Evolutionary conservation across 805 yeast genomes (phyloP).

Genomic region (Candida ponderosae): DNA sequence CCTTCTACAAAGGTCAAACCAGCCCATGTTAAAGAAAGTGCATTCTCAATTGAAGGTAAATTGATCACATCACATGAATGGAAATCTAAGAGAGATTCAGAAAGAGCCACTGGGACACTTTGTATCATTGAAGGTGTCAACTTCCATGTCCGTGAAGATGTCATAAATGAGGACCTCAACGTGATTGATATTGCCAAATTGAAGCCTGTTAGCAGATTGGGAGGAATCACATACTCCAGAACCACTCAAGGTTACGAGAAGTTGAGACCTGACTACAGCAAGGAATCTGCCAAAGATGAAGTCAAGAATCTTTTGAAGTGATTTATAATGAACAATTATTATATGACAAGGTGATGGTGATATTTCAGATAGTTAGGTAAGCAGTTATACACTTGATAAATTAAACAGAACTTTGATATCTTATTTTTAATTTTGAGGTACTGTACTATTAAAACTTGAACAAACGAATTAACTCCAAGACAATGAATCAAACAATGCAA

Average conservation of each 20-base stretch:
- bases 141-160: constrained; percentile 49
- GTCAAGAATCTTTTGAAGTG: too few relatives aligned
- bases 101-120: constrained; percentile 26
- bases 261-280: too few relatives aligned
- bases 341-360: too few relatives aligned
- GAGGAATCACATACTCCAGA: constrained; percentile 39
- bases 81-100: constrained; percentile 31
- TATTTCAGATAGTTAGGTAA: too few relatives aligned
- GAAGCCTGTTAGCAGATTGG: constrained; percentile 45
- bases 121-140: constrained; percentile 44
- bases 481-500: too few relatives aligned
- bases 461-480: too few relatives aligned
- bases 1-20: constrained; percentile 38
- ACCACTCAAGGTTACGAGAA: constrained; percentile 27
- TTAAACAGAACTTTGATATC: too few relatives aligned
- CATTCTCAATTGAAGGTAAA: constrained; percentile 48
- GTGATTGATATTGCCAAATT: constrained; percentile 36
- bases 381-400: too few relatives aligned
- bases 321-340: too few relatives aligned
- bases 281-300: too few relatives aligned
- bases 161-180: constrained; percentile 30
- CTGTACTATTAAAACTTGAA: too few relatives aligned
- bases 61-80: constrained; percentile 34
- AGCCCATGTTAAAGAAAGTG: constrained; percentile 50
- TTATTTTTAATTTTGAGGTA: too few relatives aligned